These are phyloP conservation scores for Aspergillus sclerotialis DNA, from an alignment of 2,329 filamentous ascomycete genomes.

Conservation along the genomic window DNA sequence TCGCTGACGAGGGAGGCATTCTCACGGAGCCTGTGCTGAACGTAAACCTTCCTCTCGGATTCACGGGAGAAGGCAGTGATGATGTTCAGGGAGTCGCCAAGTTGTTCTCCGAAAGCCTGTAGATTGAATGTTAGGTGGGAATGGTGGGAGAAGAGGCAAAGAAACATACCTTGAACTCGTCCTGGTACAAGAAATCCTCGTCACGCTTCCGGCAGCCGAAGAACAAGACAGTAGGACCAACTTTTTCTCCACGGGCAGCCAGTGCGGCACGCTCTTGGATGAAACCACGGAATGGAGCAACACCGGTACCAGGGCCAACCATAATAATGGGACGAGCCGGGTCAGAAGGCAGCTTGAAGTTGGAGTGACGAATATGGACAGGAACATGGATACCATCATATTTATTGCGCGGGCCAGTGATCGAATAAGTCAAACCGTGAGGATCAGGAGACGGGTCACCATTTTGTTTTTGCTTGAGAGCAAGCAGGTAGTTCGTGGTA, in stretches of 20 bases:
- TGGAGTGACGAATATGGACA: constrained; percentile 93
- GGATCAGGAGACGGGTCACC: constrained; percentile 72
- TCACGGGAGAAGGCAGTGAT: constrained; percentile 96
- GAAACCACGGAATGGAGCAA: constrained; percentile 92
- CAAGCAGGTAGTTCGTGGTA: constrained; percentile 91
- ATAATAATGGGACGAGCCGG: constrained; percentile 91
- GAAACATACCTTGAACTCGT: constrained; percentile 80
- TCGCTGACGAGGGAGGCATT: constrained; percentile 77
- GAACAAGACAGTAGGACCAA: constrained; percentile 86
- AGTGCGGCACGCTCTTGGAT: constrained; percentile 86
- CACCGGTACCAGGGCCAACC: constrained; percentile 92
- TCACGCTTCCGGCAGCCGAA: constrained; percentile 81
- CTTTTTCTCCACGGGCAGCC: constrained; percentile 69
- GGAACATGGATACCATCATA: constrained; percentile 94
- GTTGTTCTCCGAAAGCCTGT: constrained; percentile 71
- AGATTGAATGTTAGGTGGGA: constrained; percentile 17
- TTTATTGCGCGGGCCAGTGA: constrained; percentile 87
- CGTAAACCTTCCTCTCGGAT: constrained; percentile 81
- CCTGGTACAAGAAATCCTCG: constrained; percentile 90
- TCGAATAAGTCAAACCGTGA: constrained; percentile 77
- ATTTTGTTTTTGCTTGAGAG: constrained; percentile 94
- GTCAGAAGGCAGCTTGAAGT: constrained; percentile 97
- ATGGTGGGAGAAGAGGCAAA: constrained; percentile 1
- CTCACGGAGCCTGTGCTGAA: constrained; percentile 87
- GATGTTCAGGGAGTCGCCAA: constrained; percentile 85